Evolutionary conservation across 169 alveolate genomes (phyloP).

Genomic region (Plasmodium gonderi): DNA sequence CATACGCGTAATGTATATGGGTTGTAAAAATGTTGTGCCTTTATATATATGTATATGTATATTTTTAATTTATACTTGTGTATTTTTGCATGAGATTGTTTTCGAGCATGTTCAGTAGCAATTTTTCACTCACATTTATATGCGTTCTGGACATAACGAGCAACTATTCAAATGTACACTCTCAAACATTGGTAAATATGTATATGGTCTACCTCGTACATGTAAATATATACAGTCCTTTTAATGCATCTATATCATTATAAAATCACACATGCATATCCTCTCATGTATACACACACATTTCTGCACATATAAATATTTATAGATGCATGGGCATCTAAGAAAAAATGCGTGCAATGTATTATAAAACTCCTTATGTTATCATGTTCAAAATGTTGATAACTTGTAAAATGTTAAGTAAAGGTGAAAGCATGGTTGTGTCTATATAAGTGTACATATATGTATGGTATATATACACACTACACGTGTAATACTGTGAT

Average conservation of each 20-base stretch:
- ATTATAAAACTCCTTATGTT: neutral
- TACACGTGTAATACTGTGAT: neutral
- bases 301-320: neutral
- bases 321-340: slow-evolving; percentile 7
- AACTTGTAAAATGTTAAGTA: neutral
- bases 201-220: neutral
- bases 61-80: neutral
- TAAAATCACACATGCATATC: neutral
- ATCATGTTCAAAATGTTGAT: neutral
- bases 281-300: neutral
- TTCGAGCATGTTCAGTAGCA: neutral
- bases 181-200: neutral
- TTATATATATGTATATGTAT: neutral
- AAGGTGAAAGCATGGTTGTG: neutral
- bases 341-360: neutral
- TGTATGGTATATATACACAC: neutral
- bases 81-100: neutral
- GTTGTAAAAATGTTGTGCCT: neutral
- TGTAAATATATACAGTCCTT: neutral
- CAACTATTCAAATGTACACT: neutral
- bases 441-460: neutral
- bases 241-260: neutral
- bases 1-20: neutral
- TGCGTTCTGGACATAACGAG: no score
- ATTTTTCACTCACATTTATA: no score